Percentiles rank a stretch among this genome's conserved stretches.
These are phyloP conservation scores for Chlamydomonas eustigma DNA, from an alignment of 139 green algal species.

Conservation along the genomic window DNA sequence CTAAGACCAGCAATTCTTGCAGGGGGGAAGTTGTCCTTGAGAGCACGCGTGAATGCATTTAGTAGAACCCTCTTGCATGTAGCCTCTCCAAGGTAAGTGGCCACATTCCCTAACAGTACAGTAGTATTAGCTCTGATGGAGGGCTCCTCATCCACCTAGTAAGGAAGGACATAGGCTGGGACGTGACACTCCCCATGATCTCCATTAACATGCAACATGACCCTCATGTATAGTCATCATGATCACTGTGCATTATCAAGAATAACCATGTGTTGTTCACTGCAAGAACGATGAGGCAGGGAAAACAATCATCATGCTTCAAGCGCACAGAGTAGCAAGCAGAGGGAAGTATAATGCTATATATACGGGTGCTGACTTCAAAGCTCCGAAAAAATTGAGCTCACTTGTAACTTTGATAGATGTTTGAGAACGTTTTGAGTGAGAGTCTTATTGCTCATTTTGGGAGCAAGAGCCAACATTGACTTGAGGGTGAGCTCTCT, in stretches of 20 bases:
- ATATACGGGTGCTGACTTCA: too few species aligned
- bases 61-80: constrained; percentile 75
- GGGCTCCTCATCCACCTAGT: constrained; percentile 91
- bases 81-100: constrained; percentile 70
- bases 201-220: too few species aligned
- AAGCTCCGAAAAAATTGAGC: too few species aligned
- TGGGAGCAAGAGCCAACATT: constrained; percentile 85
- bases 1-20: constrained; percentile 67
- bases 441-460: constrained; percentile 85
- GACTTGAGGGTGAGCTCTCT: constrained; percentile 95
- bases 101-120: constrained; percentile 94
- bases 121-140: constrained; percentile 98
- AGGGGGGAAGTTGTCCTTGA: constrained; percentile 86
- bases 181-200: not conserved
- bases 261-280: too few species aligned
- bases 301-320: too few species aligned
- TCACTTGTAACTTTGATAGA: constrained; percentile 87
- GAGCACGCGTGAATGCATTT: constrained; percentile 90
- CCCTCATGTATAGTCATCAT: too few species aligned
- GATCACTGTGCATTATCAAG: too few species aligned
- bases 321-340: too few species aligned
- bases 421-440: constrained; percentile 87
- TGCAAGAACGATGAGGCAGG: too few species aligned
- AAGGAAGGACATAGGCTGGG: too few species aligned
- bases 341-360: too few species aligned